A percentile compares a stretch with the other conserved stretches of the same genome.
phyloP scores from a whole-genome alignment of 208 protist species.

The Trypanosomatidae sp. region DNA sequence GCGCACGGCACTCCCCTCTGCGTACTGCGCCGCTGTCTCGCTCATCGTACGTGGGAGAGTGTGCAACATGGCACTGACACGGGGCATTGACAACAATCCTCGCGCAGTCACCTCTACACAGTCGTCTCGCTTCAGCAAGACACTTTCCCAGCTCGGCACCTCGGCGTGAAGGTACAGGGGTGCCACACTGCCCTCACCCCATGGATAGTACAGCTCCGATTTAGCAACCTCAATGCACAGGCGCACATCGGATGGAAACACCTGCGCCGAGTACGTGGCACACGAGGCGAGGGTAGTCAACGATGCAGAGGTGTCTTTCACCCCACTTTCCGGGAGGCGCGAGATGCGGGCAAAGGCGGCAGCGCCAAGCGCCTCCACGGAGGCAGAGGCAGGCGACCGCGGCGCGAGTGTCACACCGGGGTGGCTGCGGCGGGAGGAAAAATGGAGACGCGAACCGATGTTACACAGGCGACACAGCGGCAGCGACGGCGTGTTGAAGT shows the following conservation, averaged over 20 bases:
- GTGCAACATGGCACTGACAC: constrained; percentile 11
- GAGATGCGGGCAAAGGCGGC: constrained; percentile 24
- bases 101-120: constrained; percentile 38
- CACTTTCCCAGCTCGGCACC: constrained; percentile 23
- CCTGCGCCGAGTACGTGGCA: constrained; percentile 36
- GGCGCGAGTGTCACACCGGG: constrained; percentile 12
- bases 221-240: constrained; percentile 29
- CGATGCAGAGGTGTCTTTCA: background rate
- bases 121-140: constrained; percentile 43
- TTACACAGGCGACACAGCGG: constrained; percentile 47
- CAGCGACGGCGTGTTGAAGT: constrained; percentile 51
- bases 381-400: constrained; percentile 24
- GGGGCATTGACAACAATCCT: constrained; percentile 25
- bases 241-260: constrained; percentile 48
- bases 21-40: background rate
- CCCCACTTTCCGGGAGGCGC: background rate
- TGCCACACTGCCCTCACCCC: constrained; percentile 42
- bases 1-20: background rate
- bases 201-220: constrained; percentile 54
- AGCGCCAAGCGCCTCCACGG: constrained; percentile 20
- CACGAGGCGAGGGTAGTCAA: background rate
- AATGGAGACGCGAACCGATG: constrained; percentile 53
- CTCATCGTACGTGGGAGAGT: background rate
- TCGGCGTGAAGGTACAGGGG: constrained; percentile 41
- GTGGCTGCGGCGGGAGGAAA: constrained; percentile 20